A percentile compares a stretch with the other conserved stretches of the same genome.
Evolutionary conservation across 1,139 yeast genomes (phyloP).

Genomic region (Tardiomyces digboiensis): DNA sequence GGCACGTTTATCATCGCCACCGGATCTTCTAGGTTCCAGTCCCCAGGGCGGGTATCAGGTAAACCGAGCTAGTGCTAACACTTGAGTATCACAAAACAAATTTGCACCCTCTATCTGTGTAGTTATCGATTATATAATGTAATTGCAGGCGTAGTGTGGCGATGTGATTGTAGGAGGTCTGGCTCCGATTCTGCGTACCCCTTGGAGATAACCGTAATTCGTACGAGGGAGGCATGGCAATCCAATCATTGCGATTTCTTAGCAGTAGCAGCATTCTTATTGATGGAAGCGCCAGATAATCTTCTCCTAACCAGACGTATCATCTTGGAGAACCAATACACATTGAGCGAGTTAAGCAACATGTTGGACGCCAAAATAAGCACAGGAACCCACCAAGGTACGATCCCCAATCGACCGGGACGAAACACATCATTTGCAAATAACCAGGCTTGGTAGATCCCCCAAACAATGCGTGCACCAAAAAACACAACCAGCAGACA

Average conservation of each 20-base stretch:
- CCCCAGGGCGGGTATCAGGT: no score
- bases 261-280: slow-evolving; percentile 4
- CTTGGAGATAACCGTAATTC: no score
- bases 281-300: slow-evolving; percentile 5
- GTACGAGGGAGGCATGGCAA: no score
- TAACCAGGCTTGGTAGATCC: slow-evolving; percentile 57
- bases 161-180: no score
- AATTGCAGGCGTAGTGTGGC: no score
- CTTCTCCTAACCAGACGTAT: slow-evolving; percentile 43
- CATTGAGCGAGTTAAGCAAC: slow-evolving; percentile 57
- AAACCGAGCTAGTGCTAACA: no score
- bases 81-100: no score
- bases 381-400: slow-evolving; percentile 36
- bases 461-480: slow-evolving; percentile 74
- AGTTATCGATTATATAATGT: no score
- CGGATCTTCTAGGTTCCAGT: no score
- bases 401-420: slow-evolving; percentile 28
- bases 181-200: no score
- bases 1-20: no score
- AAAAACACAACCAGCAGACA: slow-evolving; percentile 64
- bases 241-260: neutral
- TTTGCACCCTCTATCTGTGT: no score
- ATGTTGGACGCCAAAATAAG: slow-evolving; percentile 53
- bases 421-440: slow-evolving; percentile 17
- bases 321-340: slow-evolving; percentile 67